phyloP scores from a whole-genome alignment of 331 rosid genomes.

The Rhamnella rubrinervis region DNA sequence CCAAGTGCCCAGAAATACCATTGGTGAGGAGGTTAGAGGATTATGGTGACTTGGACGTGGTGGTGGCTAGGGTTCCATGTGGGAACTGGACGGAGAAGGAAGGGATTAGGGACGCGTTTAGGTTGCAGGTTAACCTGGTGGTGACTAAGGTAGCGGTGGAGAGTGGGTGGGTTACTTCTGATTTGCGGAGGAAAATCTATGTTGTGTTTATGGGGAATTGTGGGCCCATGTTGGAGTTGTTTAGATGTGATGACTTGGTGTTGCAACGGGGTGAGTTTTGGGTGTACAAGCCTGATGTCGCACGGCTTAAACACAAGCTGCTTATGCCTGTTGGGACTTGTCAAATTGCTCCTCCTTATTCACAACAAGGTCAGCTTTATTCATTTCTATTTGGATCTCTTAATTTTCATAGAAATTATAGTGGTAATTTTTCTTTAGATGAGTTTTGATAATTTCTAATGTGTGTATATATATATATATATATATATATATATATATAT shows the following conservation, averaged over 20 bases:
- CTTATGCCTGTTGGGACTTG: conserved; percentile 84
- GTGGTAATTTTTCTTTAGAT: neutral
- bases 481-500: too few relatives aligned
- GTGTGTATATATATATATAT: too few relatives aligned
- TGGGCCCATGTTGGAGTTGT: conserved; percentile 86
- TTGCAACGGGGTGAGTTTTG: conserved; percentile 38
- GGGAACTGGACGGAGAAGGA: conserved; percentile 8
- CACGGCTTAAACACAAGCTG: conserved; percentile 50
- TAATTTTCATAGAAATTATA: neutral
- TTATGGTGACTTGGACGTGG: conserved; percentile 49
- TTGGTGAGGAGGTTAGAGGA: conserved; percentile 35
- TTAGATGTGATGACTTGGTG: conserved; percentile 69
- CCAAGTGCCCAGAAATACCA: conserved; percentile 62
- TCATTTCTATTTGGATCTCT: neutral
- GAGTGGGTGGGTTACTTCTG: conserved; percentile 40
- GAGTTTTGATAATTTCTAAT: too few relatives aligned
- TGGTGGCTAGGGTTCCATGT: conserved; percentile 64
- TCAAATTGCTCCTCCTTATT: conserved; percentile 55
- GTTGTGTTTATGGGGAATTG: conserved; percentile 67
- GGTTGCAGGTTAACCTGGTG: conserved; percentile 78
- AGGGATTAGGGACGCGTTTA: conserved; percentile 53
- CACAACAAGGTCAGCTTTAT: conserved; percentile 47
- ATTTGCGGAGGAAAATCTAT: conserved; percentile 38
- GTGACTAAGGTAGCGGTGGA: conserved; percentile 67
- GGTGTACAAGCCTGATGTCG: conserved; percentile 65